Evolutionary conservation across 1,284 basidiomycete genomes (phyloP).

Genomic region (Ustanciosporium gigantosporum): DNA sequence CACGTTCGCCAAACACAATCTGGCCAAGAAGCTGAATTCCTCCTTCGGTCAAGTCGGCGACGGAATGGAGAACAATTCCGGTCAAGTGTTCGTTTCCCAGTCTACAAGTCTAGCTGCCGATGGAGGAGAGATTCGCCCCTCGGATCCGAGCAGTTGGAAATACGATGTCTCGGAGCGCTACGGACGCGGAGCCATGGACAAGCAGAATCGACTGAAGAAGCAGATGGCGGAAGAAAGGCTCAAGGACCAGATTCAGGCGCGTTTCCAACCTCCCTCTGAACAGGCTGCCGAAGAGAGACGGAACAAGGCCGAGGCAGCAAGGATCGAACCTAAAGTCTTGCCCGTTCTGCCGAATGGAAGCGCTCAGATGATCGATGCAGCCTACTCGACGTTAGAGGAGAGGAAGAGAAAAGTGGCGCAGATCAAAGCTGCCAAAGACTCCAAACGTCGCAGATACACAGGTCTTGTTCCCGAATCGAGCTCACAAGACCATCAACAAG

Average conservation of each 20-base stretch:
- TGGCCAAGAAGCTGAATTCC: slow-evolving; percentile 16
- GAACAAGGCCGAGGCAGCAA: background rate
- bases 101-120: slow-evolving; percentile 1
- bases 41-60: slow-evolving; percentile 18
- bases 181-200: slow-evolving; percentile 18
- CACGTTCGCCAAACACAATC: background rate
- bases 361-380: slow-evolving; percentile 25
- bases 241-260: slow-evolving; percentile 11
- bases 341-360: slow-evolving; percentile 18
- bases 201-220: slow-evolving; percentile 19
- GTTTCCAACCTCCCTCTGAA: slow-evolving; percentile 6
- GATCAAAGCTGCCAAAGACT: background rate
- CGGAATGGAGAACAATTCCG: slow-evolving; percentile 29
- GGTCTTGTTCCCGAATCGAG: slow-evolving; percentile 7
- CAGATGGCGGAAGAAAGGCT: slow-evolving; percentile 27
- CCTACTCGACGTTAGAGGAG: slow-evolving; percentile 25
- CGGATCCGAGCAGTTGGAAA: slow-evolving; percentile 25
- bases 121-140: slow-evolving; percentile 2
- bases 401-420: slow-evolving; percentile 15
- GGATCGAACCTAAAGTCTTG: no score
- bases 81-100: slow-evolving; percentile 12
- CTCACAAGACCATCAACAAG: no score
- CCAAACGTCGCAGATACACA: slow-evolving; percentile 20
- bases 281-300: background rate
- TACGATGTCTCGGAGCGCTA: slow-evolving; percentile 28